Evolutionary conservation across 371 early-diverging fungal genomes (phyloP), one percentile per base, ranked within the genome.

Genomic region (Phascolomyces articulosus): DNA sequence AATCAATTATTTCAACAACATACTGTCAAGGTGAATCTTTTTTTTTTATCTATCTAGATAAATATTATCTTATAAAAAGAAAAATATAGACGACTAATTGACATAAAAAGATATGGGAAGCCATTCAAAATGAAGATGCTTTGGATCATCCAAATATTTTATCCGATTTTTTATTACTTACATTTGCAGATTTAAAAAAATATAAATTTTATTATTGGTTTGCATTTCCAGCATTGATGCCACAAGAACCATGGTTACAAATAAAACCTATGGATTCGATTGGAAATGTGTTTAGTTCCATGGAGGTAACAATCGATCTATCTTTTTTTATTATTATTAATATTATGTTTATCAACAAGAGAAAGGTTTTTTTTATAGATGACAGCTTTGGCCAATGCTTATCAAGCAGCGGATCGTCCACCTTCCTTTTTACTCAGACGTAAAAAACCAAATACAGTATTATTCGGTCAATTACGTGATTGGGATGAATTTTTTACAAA

Each of bases 161-260:
- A 31, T 75, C 80, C 48, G 74, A 75, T 4, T 95, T 96, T 66
- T 58, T 92, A 9, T 67, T 95, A 41, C 58, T 96, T 18, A 88
- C 96, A 2, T 96, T 93, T 84, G 95, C 96, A 0, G 96, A 98
- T 76, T 73, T 98, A 62, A 98, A 98, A 70, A 91, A 91, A 71
- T 94, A 94, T 85, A 90, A 88, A 70, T 98, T 93, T 73, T 91
- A 89, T 75, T 96, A 95, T 74, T 95, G 95, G 96, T 92, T 95
- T 68, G 94, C 87, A 11, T 96, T 94, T 69, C 98, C 98, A 3
- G 95, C 95, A 0, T 60, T 93, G 9, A 72, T 83, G 65, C 82
- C 87, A 9, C 66, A 73, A 28, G 48, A 56, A 2, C 74, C 74
- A 40, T 80, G 81, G 81, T 23, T 24, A 11, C 28, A 29, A 13